Evolutionary conservation across 495 filamentous ascomycete genomes (phyloP), one percentile per base, ranked within the genome.

Genomic region (Penicillium robsamsonii): DNA sequence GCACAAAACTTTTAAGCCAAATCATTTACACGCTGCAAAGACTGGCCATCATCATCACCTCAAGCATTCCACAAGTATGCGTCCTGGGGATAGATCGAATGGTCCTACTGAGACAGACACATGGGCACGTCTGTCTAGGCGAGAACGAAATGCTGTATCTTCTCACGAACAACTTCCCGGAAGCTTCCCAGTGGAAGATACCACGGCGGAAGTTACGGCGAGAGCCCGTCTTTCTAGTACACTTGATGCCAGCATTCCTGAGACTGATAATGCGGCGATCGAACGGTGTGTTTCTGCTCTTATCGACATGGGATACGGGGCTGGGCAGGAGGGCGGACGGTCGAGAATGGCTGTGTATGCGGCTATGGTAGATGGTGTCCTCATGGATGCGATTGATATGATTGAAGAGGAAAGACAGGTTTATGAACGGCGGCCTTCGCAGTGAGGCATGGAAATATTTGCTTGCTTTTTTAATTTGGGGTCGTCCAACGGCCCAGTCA

Each of bases 381-480:
- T 84, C 22, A 48, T 56, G 11, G 74, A 78, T 58, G 81, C 81
- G 15, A 77, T 84, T 61, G 81, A 82, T 33, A 78, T 83, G 71
- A 79, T 84, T 64, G 79, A 82, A 47, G 81, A 83, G 38, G 81
- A 84, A 58, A 72, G 74, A 37, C 71, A 71, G 59, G 77, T 68
- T 2, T 84, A 80, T 66, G 71, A 70, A 29, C 60, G 74, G 29
- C 65, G 64, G 17, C 43, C 54, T 46, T 55, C 50, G 9, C 22
- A 52, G 4, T 66, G 35, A 59, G 29, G 46, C 33, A 48, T 57
- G 17, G 29, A 37, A 22, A 51, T 53, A 35, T 29, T 35, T 27
- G 44, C 20, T 51, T 53, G 33, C 30, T 51, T 37, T 50, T 62
- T 31, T 47, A 15, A 35, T 47, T 41, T n/a, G 31, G 18, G 8